Evolutionary conservation across 116 monocot species (phyloP), one percentile per base, ranked within the genome.

Genomic region (Dioscorea cayenensis): DNA sequence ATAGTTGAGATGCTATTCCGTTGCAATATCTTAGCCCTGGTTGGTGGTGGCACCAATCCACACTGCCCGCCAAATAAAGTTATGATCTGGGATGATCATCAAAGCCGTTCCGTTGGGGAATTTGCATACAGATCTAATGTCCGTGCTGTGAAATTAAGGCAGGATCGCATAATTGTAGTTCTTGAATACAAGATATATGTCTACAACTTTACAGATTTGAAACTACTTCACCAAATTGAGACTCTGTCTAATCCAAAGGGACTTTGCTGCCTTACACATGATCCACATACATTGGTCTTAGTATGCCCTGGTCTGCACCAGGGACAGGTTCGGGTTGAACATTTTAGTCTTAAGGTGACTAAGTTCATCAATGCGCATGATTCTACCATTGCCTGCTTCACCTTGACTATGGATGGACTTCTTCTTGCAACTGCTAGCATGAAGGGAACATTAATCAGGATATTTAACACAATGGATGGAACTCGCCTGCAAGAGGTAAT

Each of bases 401-500:
- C 77, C 16, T 74, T 90, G 66, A 86, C 86, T 16, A 62, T 80
- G 77, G 90, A 90, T 76, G 86, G 90, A 17, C 71, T 84, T 19
- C 77, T 90, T 60, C 84, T 90, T 76, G 90, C 90, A 70, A 90
- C 90, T 58, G 73, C 90, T 28, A 90, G 90, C 36, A 71, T 74
- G 14, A 90, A 90, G 70, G 90, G 90, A 1, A 90, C 90, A 21
- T 71, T 90, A 62, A 82, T 90, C 28, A 90, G 90, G 63, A 80
- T 90, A 67, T 90, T 90, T 80, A 90, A 90, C 75, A 90, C 86
- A 11, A 82, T 84, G 77, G 86, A 90, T 80, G 90, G 90, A 36
- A 82, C 77, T 19, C 75, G 66, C 5, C 70, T 90, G 29, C 90
- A 90, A 82, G 90, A 90, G 86, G 90, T 90, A 81, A 73, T 36